These are phyloP conservation scores for Solanum aculeatissimum DNA, from an alignment of 305 asterid genomes.

Conservation along the genomic window DNA sequence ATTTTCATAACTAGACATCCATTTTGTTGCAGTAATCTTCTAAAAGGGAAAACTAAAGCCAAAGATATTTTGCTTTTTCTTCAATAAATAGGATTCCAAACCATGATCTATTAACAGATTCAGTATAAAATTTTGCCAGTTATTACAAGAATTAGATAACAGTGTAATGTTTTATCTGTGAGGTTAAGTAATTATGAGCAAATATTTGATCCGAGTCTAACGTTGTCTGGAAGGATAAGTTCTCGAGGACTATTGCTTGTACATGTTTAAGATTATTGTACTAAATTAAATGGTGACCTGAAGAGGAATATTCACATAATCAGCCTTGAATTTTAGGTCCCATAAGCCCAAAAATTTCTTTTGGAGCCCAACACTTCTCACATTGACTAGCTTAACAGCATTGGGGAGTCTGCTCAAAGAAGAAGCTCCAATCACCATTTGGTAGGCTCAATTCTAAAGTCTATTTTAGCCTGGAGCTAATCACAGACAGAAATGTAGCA, in stretches of 20 bases:
- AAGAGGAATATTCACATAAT: neutral
- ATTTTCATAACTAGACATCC: neutral
- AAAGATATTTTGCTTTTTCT: neutral
- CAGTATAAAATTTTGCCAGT: neutral
- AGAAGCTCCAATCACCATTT: neutral
- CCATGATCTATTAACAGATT: neutral
- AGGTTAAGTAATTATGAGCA: neutral
- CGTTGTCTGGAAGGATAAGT: neutral
- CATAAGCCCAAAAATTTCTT: slow-evolving; percentile 53
- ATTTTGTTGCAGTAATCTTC: neutral
- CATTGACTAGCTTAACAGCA: slow-evolving; percentile 36
- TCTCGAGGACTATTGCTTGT: neutral
- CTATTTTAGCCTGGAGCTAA: neutral
- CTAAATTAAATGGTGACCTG: neutral
- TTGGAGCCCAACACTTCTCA: slow-evolving; percentile 58
- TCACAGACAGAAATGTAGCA: neutral
- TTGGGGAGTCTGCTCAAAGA: neutral
- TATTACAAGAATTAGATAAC: neutral
- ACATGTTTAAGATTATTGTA: neutral
- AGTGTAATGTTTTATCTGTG: neutral
- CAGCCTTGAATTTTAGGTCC: slow-evolving; percentile 25
- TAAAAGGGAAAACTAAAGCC: neutral
- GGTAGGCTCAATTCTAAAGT: neutral
- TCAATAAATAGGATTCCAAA: neutral
- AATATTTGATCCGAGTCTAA: neutral